These are phyloP conservation scores for Penicillium aurantiogriseum DNA, from an alignment of 2,329 filamentous ascomycete genomes.

Conservation along the genomic window DNA sequence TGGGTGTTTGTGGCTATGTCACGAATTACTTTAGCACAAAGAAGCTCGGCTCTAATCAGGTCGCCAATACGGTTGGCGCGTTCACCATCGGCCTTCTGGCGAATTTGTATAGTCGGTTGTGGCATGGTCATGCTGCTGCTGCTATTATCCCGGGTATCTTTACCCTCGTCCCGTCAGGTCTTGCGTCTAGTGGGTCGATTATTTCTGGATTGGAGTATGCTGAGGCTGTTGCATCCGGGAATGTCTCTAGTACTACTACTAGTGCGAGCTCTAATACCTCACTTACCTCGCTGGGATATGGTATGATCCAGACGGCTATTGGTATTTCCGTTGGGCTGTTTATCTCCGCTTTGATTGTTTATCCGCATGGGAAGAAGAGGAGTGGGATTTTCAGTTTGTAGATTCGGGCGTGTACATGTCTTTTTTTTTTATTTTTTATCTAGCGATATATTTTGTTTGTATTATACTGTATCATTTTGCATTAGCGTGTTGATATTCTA, in stretches of 20 bases:
- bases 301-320: slow-evolving; percentile 48
- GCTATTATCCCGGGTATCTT: slow-evolving; percentile 86
- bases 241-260: not conserved
- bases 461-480: not conserved
- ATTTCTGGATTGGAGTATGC: slow-evolving; percentile 56
- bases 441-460: not conserved
- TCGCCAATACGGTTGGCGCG: slow-evolving; percentile 74
- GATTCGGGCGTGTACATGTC: not conserved
- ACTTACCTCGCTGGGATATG: slow-evolving; percentile 39
- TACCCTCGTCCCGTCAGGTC: slow-evolving; percentile 59
- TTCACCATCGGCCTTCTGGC: slow-evolving; percentile 72
- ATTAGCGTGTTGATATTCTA: not conserved
- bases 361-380: slow-evolving; percentile 45
- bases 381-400: slow-evolving; percentile 46
- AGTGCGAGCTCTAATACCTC: slow-evolving; percentile 17
- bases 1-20: slow-evolving; percentile 67
- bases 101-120: slow-evolving; percentile 68
- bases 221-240: slow-evolving; percentile 46
- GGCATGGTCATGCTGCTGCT: slow-evolving; percentile 76
- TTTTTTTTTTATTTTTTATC: not conserved
- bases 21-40: slow-evolving; percentile 47
- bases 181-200: slow-evolving; percentile 56
- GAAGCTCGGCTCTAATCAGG: slow-evolving; percentile 67
- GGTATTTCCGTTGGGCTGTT: slow-evolving; percentile 49
- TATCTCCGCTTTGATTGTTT: slow-evolving; percentile 45